Conservation (phyloP, 257 asterid genomes). For the Nicotiana obtusifolia region DNA sequence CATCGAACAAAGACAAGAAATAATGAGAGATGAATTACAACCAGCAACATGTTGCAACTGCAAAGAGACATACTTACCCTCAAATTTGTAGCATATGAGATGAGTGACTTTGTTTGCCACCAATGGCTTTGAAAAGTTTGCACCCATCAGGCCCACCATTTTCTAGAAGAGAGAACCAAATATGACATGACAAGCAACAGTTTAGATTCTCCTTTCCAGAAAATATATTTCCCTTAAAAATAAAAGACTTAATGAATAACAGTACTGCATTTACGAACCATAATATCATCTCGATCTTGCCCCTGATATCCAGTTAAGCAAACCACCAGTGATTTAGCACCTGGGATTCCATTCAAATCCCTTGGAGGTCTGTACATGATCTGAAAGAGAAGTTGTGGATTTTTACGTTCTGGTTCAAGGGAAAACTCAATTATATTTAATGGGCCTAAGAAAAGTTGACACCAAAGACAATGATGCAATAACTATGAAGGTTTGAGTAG, state of each 20-base stretch:
- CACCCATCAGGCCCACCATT: constrained; percentile 95
- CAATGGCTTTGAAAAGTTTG: constrained; percentile 79
- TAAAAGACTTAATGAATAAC: not conserved
- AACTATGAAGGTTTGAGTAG: not conserved
- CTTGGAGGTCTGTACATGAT: constrained; percentile 63
- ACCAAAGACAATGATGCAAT: not conserved
- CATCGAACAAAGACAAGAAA: not conserved
- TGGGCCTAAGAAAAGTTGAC: not conserved
- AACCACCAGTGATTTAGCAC: constrained; percentile 59
- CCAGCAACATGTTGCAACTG: not conserved
- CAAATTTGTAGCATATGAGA: constrained; percentile 93
- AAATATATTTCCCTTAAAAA: not conserved
- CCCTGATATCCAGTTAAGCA: constrained; percentile 93
- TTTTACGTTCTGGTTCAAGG: not conserved
- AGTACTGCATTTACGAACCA: constrained; percentile 38
- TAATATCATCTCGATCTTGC: constrained; percentile 74
- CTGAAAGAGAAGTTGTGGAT: constrained; percentile 30
- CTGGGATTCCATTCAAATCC: constrained; percentile 80
- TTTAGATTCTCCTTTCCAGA: not conserved
- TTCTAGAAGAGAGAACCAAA: constrained; percentile 35
- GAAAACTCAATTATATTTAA: not conserved
- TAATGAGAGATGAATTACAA: not conserved
- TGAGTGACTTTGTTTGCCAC: constrained; percentile 81
- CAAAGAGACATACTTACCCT: constrained; percentile 44
- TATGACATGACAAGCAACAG: not conserved